Base-by-base conservation (phyloP, 2,329 filamentous ascomycete species). In the Nectriaceae sp. region DNA sequence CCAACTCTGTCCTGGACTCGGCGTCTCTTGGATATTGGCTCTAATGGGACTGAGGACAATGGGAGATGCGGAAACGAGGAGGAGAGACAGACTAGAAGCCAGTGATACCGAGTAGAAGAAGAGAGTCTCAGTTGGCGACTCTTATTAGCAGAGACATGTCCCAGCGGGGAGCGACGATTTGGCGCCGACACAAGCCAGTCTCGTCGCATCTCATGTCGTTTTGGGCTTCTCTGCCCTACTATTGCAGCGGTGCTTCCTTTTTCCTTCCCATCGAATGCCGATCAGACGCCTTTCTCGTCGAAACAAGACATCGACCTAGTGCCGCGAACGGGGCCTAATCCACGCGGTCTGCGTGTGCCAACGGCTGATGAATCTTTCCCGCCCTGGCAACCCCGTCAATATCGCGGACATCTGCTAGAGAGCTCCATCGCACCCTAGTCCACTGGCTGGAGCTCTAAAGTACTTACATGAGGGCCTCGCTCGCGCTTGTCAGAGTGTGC, bases 361-460 rank as follows among this genome's bases (percentile, higher is more conserved):
- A 61, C 50, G 50, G 49, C 53, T 59, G 54, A 56, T 47, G 47
- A 29, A 29, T 29, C 24, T 29, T 13, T 29, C 13, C 6, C 24
- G 8, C 33, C 33, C 33, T 36, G 8, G n/a, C 8, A 36, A 44
- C 50, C 47, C 49, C 41, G 56, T 51, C 51, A 52, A 57, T 59
- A 59, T 62, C 49, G 55, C 50, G 43, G 58, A 57, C 49, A 13
- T 13, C 24, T n/a, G n/a, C n/a, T n/a, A n/a, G n/a, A n/a, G n/a
- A n/a, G n/a, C n/a, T n/a, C n/a, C n/a, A n/a, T n/a, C n/a, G n/a
- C n/a, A n/a, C n/a, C n/a, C n/a, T n/a, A n/a, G n/a, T n/a, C n/a
- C n/a, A n/a, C n/a, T n/a, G n/a, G n/a, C n/a, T n/a, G n/a, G n/a
- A n/a, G n/a, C n/a, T n/a, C n/a, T n/a, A n/a, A n/a, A n/a, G 6